Evolutionary conservation across 441 rosid genomes (phyloP), one percentile per base, ranked within the genome.

Genomic region (Pelargonium cotyledonis): DNA sequence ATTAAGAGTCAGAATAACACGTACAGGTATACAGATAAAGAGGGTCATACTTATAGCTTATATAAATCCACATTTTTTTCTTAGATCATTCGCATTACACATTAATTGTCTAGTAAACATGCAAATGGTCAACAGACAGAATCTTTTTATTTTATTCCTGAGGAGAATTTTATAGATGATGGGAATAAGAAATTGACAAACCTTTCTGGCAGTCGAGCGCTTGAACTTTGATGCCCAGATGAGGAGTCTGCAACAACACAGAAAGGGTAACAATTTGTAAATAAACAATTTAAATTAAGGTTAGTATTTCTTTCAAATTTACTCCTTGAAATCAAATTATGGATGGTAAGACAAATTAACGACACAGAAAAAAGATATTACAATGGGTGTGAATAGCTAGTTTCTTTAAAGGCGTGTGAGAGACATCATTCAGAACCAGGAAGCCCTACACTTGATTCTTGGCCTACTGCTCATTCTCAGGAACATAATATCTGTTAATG

Each of bases 151-250:
- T 55, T 55, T 29, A 29, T 4, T 29, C 35, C 61, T 6, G 18
- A 55, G 61, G 61, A 55, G 8, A 5, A 6, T 60, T 16, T 43
- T 49, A 38, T 16, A 44, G 61, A 41, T 68, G 57, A 43, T 71
- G 49, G n/a, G 68, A 71, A 7, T 72, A 38, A 72, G 57, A 14
- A 3, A 63, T 65, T 65, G 66, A 65, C 81, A 70, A 80, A 91
- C 97, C 99, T 94, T 82, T 91, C 97, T 70, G 96, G 97, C 73
- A 94, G 91, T 65, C 94, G 85, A 68, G 96, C 85, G 73, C 84
- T 83, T 71, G 89, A 87, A 72, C 80, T 84, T 76, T 85, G 92
- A 79, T 67, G 80, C 80, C 83, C 86, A 71, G 90, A 79, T 61
- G 90, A 84, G 63, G 85, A 81, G 75, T 94, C 97, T 94, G 90